Conservation (phyloP, 805 yeast genomes). For the Saccharomycopsis javanensis region DNA sequence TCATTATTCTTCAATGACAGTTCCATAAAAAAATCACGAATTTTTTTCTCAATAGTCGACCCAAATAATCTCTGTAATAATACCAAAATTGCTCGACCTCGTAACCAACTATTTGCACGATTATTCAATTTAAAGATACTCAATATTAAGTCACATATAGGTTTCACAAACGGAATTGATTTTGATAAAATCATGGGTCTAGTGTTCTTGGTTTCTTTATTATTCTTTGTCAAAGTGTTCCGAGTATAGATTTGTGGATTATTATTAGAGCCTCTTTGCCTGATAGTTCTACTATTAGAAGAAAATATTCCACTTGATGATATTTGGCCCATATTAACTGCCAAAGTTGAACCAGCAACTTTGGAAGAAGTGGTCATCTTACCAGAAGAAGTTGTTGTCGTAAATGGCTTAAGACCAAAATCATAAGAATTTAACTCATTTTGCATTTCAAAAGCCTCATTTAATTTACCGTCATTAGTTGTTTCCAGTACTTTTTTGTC, state of each 20-base stretch:
- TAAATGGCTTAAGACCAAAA: neutral
- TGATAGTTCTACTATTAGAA: neutral
- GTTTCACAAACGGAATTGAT: constrained; percentile 56
- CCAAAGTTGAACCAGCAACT: neutral
- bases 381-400: neutral
- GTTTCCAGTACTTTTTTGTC: neutral
- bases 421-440: neutral
- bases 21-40: constrained; percentile 30
- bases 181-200: constrained; percentile 7
- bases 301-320: neutral
- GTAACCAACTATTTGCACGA: constrained; percentile 60
- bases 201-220: constrained; percentile 24
- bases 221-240: constrained; percentile 33
- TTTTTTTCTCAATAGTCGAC: constrained; percentile 70
- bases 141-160: constrained; percentile 69
- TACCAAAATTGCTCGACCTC: constrained; percentile 76
- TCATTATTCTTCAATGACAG: constrained; percentile 29
- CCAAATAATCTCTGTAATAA: constrained; percentile 81
- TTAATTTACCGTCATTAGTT: neutral
- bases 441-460: neutral
- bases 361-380: neutral
- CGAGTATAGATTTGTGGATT: constrained; percentile 26
- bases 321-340: neutral
- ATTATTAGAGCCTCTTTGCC: constrained; percentile 7
- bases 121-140: constrained; percentile 53